phyloP scores from a whole-genome alignment of 352 stramenopile genomes.

The Phytophthora idaei region DNA sequence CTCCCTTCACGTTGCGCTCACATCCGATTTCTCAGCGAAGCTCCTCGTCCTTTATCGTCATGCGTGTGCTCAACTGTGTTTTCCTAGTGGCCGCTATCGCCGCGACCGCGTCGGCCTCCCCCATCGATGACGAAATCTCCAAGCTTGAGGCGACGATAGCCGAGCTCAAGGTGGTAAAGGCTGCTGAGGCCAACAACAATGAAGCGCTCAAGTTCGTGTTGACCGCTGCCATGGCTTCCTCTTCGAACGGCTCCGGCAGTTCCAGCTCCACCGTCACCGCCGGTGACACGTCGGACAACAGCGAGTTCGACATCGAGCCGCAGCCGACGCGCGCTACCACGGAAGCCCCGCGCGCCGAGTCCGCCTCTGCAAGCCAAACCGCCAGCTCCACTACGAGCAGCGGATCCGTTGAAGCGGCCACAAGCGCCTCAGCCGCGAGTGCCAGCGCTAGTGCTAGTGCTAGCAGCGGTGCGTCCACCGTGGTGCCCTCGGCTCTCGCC shows the following conservation, averaged over 20 bases:
- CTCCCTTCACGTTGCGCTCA: constrained; percentile 10
- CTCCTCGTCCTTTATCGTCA: neutral
- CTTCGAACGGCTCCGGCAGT: constrained; percentile 25
- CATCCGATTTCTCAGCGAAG: constrained; percentile 17
- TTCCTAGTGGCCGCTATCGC: constrained; percentile 26
- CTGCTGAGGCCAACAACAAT: constrained; percentile 23
- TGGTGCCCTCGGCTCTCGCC: constrained; percentile 32
- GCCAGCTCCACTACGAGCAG: constrained; percentile 22
- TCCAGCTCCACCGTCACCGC: constrained; percentile 16
- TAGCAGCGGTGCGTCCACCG: constrained; percentile 29
- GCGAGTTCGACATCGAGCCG: constrained; percentile 43
- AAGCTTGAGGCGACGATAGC: constrained; percentile 28
- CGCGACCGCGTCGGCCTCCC: constrained; percentile 15
- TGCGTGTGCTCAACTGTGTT: constrained; percentile 33
- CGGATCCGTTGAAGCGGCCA: constrained; percentile 14
- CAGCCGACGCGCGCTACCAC: constrained; percentile 36
- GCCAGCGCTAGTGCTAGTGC: constrained; percentile 22
- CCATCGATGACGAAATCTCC: constrained; percentile 32
- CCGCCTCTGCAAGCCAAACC: constrained; percentile 14
- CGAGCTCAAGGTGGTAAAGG: constrained; percentile 32
- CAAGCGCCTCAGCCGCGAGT: constrained; percentile 19
- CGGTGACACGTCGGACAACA: constrained; percentile 30
- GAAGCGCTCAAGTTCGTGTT: constrained; percentile 28
- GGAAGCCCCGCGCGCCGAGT: constrained; percentile 14
- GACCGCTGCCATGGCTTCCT: constrained; percentile 30